Base-by-base conservation (phyloP, 2,329 filamentous ascomycete species). In the Ophiostoma piceae region DNA sequence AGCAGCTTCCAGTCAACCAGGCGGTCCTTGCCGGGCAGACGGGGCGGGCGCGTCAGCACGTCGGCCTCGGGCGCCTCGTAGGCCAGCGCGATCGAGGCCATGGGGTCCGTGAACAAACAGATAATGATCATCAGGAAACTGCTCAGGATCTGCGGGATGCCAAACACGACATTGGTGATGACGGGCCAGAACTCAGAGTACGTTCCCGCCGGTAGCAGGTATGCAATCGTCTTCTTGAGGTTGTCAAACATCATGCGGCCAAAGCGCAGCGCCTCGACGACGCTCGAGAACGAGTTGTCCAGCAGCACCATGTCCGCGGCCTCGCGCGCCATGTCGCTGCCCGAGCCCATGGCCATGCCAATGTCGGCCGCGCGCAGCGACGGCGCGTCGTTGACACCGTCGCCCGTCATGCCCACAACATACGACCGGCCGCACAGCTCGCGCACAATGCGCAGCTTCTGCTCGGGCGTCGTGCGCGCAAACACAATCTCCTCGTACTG, bases 351-450 rank as follows among this genome's bases (percentile, higher is more conserved):
- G 1, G 92, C 90, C 71, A 96, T 94, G 70, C 91, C 91, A 1
- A 96, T 87, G 74, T 96, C 92, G 19, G 92, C 91, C 0, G 88
- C 88, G 1, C 90, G 88, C 3, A 96, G 85, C 1, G 92, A 92
- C 0, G 92, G 92, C 0, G 92, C 90, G 76, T 96, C 92, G 75
- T 96, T 96, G 74, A 94, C 92, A 22, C 92, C 92, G 74, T 96
- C 92, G 51, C 92, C 92, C 1, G 94, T 91, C 87, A 96, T 95
- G 54, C 88, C 92, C 0, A 96, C 87, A 1, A 91, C 89, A 78
- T 73, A 90, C 76, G 85, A 82, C 9, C 85, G 81, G 0, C 82
- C 78, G 75, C 92, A 90, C 72, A 92, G 88, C 76, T 91, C 90
- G 39, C 86, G 85, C n/a, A 94, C 90, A 72, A 93, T 93, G 43